A percentile compares a stretch with the other conserved stretches of the same genome.
Evolutionary conservation across 352 stramenopile genomes (phyloP).

Genomic region (Phytophthora vignae): DNA sequence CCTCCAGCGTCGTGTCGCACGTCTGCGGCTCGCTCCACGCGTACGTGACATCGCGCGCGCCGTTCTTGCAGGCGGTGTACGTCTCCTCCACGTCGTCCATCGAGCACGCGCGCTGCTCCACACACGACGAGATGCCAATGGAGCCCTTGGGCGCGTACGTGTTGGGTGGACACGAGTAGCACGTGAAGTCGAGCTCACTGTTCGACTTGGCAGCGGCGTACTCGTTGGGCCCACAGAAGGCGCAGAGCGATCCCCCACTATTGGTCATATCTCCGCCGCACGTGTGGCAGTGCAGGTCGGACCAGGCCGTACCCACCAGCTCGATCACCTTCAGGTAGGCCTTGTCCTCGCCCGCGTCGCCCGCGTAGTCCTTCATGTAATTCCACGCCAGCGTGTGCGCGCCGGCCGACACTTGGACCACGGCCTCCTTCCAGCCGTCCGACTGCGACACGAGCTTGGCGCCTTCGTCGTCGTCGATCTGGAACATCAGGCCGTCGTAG

Average conservation of each 20-base stretch:
- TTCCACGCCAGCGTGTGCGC: slow-evolving; percentile 82
- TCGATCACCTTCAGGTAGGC: slow-evolving; percentile 84
- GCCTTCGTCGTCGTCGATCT: slow-evolving; percentile 69
- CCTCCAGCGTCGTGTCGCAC: slow-evolving; percentile 57
- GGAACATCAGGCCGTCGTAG: slow-evolving; percentile 83
- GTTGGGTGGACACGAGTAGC: slow-evolving; percentile 69
- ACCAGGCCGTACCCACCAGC: slow-evolving; percentile 79
- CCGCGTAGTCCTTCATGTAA: slow-evolving; percentile 82
- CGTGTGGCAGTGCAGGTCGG: slow-evolving; percentile 76
- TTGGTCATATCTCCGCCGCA: slow-evolving; percentile 85
- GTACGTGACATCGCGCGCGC: slow-evolving; percentile 66
- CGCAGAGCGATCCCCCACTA: slow-evolving; percentile 75
- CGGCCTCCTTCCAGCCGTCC: slow-evolving; percentile 74
- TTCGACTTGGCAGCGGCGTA: slow-evolving; percentile 76
- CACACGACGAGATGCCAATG: slow-evolving; percentile 73
- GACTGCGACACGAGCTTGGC: slow-evolving; percentile 67
- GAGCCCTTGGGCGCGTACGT: slow-evolving; percentile 78
- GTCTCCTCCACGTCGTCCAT: slow-evolving; percentile 68
- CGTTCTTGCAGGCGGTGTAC: slow-evolving; percentile 65
- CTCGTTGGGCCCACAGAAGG: slow-evolving; percentile 81
- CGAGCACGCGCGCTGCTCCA: slow-evolving; percentile 67
- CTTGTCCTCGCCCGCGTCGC: slow-evolving; percentile 74
- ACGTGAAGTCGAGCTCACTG: slow-evolving; percentile 81
- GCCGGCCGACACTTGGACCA: slow-evolving; percentile 60
- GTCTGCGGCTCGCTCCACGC: slow-evolving; percentile 74